Base-by-base conservation (phyloP, 345 rosid genomes). In the Cochlearia excelsa region DNA sequence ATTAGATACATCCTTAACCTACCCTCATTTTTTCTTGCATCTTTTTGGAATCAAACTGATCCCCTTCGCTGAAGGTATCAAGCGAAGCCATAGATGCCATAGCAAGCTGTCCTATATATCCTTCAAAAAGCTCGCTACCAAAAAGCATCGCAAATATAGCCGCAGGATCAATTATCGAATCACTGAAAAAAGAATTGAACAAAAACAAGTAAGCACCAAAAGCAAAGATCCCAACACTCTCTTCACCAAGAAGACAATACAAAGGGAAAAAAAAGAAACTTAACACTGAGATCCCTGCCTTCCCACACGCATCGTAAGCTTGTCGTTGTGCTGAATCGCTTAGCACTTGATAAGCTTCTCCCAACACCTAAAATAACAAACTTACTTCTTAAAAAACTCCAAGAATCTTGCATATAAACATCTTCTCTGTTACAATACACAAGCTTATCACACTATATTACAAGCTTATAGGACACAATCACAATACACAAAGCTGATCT, bases 41-140 rank as follows among this genome's bases (percentile, higher is more conserved):
- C 74, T 81, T 87, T 78, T 81, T 93, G 26, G 91, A 56, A 80
- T 93, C 99, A 54, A 89, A 51, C 43, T 81, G 84, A 67, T 89
- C 95, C 48, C 90, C 97, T 70, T 89, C 97, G 4, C 78, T 78
- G 68, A 85, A 85, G 66, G 82, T 76, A 76, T 93, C 97, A 38
- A 82, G 72, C n/a, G 99, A 93, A 75, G 99, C 94, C 95, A 93
- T 87, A 31, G 94, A 93, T 46, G 99, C 97, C 97, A 93, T 89
- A 43, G 97, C 97, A 75, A 93, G 95, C 79, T 93, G 85, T 65
- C 99, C 99, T 59, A 93, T 85, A 45, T 89, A 93, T 33, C 79
- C 91, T 77, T 85, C 99, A 40, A 93, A 93, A 74, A 93, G 97
- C 71, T 93, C 99, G 46, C 99, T 93, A 58, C 99, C 99, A 66